Conservation (phyloP, 2,329 filamentous ascomycete genomes). For the Eutypella sp. region DNA sequence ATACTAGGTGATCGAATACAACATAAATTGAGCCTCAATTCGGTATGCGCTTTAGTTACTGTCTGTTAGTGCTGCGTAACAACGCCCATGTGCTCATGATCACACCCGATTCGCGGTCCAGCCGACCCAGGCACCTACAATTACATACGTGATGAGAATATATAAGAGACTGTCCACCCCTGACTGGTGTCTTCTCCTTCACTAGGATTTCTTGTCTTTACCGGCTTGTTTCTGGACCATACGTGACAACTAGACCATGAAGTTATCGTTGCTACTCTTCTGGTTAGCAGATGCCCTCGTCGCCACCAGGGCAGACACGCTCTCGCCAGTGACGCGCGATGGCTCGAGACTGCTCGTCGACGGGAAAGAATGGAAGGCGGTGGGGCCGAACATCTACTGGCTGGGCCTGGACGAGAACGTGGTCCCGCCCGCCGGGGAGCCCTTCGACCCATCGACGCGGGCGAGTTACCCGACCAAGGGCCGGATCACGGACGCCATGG, state of each 20-base stretch:
- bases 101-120: no score
- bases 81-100: no score
- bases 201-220: no score
- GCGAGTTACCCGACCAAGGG: constrained; percentile 42
- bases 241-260: no score
- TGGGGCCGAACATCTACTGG: constrained; percentile 47
- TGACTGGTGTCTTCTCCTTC: no score
- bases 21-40: background rate
- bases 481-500: constrained; percentile 41
- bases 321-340: constrained; percentile 30
- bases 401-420: constrained; percentile 47
- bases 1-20: background rate
- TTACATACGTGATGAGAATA: no score
- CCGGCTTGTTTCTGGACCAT: no score
- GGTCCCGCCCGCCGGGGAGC: constrained; percentile 34
- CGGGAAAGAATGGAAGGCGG: constrained; percentile 37
- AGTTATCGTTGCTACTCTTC: no score
- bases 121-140: no score
- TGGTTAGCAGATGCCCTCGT: no score
- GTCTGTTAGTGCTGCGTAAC: no score
- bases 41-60: background rate
- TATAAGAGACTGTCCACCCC: no score
- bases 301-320: background rate
- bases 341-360: constrained; percentile 32
- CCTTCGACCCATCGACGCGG: constrained; percentile 38